Percentiles rank a stretch among this genome's conserved stretches.
Evolutionary conservation across 176 grass and related monocot species (phyloP).

Genomic region (Oryza brachyantha): DNA sequence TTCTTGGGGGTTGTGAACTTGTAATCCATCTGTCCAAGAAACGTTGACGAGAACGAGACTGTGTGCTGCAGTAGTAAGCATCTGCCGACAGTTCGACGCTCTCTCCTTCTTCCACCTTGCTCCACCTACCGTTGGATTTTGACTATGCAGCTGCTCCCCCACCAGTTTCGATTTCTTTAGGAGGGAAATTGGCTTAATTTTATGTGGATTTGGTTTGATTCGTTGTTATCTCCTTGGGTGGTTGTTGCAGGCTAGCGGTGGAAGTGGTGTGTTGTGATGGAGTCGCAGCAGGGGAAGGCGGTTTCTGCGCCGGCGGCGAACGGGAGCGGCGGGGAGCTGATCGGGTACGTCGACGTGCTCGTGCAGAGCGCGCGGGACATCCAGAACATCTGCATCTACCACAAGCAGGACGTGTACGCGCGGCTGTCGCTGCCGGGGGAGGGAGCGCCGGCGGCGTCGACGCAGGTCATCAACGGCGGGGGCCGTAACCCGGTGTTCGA

Average conservation of each 20-base stretch:
- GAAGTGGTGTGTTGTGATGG: slow-evolving; percentile 28
- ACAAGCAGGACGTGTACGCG: slow-evolving; percentile 98
- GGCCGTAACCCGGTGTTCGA: slow-evolving; percentile 96
- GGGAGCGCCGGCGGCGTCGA: slow-evolving; percentile 54
- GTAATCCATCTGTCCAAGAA: neutral
- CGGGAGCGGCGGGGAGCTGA: slow-evolving; percentile 37
- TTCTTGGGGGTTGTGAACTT: neutral
- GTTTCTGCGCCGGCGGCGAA: slow-evolving; percentile 16
- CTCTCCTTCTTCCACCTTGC: neutral
- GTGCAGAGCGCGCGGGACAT: slow-evolving; percentile 88
- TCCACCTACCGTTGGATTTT: slow-evolving; percentile 48
- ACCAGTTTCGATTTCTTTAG: slow-evolving; percentile 16
- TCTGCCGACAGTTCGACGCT: slow-evolving; percentile 32
- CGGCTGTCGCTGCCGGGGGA: slow-evolving; percentile 64
- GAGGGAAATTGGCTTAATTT: neutral
- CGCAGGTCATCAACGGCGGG: slow-evolving; percentile 81
- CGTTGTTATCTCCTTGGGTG: neutral
- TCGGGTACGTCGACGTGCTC: slow-evolving; percentile 80
- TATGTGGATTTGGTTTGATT: slow-evolving; percentile 32
- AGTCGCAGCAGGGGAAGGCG: slow-evolving; percentile 39
- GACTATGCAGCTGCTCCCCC: slow-evolving; percentile 36
- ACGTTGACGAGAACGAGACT: neutral
- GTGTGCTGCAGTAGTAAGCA: slow-evolving; percentile 6
- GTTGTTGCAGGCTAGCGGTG: neutral
- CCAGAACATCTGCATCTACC: slow-evolving; percentile 99